phyloP scores from a whole-genome alignment of 345 rosid species.

The Microcos paniculata region DNA sequence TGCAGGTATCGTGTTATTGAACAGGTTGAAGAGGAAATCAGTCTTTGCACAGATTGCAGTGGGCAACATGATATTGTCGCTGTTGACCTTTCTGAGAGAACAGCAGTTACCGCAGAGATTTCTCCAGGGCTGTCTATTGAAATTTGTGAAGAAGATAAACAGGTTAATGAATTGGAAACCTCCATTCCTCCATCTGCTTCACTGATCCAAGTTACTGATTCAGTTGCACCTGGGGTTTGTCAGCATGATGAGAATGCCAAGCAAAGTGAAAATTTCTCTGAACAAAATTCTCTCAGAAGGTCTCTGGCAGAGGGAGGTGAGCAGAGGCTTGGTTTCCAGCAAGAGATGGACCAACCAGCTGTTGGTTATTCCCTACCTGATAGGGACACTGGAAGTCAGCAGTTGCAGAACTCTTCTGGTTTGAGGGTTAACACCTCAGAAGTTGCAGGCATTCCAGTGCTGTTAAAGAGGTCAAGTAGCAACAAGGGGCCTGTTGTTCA shows the following conservation, averaged over 20 bases:
- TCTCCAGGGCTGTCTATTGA: conserved; percentile 23
- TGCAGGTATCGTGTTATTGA: conserved; percentile 43
- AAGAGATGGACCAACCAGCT: conserved; percentile 40
- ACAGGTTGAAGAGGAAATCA: conserved; percentile 37
- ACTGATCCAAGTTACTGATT: conserved; percentile 25
- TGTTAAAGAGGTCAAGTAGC: conserved; percentile 81
- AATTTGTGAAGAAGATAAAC: conserved; percentile 32
- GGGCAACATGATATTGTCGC: conserved; percentile 37
- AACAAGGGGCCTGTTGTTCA: conserved; percentile 64
- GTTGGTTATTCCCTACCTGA: conserved; percentile 29
- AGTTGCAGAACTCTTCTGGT: conserved; percentile 27
- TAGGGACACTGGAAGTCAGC: conserved; percentile 35
- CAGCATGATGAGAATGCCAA: conserved; percentile 33
- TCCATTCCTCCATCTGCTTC: conserved; percentile 26
- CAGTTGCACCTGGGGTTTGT: conserved; percentile 31
- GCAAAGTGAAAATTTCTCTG: conserved; percentile 33
- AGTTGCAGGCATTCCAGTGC: conserved; percentile 62
- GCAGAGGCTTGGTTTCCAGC: conserved; percentile 33
- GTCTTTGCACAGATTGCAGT: conserved; percentile 74
- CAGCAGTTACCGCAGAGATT: conserved; percentile 29
- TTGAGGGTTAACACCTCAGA: conserved; percentile 41
- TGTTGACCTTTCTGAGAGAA: conserved; percentile 30
- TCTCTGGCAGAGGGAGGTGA: conserved; percentile 38
- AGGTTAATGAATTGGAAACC: conserved; percentile 31
- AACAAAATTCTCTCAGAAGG: conserved; percentile 34